Base-by-base conservation (phyloP, 208 protist species). In the Crithidia fasciculata region DNA sequence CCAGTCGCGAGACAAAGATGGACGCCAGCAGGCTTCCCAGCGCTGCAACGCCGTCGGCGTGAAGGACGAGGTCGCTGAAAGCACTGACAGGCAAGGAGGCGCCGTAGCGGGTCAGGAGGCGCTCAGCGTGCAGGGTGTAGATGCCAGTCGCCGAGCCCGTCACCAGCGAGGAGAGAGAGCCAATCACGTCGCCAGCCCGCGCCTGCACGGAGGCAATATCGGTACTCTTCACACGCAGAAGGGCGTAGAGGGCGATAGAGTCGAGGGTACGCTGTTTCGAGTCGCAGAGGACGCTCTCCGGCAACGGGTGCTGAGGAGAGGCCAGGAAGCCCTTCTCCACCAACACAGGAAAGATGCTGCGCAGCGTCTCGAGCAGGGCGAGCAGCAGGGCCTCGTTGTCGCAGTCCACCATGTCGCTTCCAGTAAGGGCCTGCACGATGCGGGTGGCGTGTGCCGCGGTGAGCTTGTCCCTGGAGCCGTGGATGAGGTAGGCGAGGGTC, bases 211-310 rank as follows among this genome's bases (percentile, higher is more conserved):
- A 52, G 8, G 80, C 79, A n/a, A 91, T 90, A 3, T 77, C 71
- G 53, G 74, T 78, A 15, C 72, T 71, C 65, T 85, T 85, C 28
- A 94, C 69, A 59, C 86, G 80, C 54, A 96, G 78, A 15, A 94
- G 69, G 6, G 88, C 80, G 69, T 95, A 94, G 60, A 95, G 85
- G 40, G 92, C 40, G 36, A 95, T 87, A 10, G 90, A 96, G 72
- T 96, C 89, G 15, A 96, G 65, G 5, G 90, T 95, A 39, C 88
- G 81, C 58, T 89, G 87, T 68, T 83, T 80, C 10, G 80, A 19
- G 66, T 95, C 85, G 12, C 74, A 61, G 16, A 54, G 60, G 12
- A 95, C 73, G 45, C 87, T 77, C 40, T 60, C 57, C 3, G 92
- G 92, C 5, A 94, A 77, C 8, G 90, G 92, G 40, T 85, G 77